Conservation (phyloP, 768 basidiomycete genomes). For the Candolleomyces aberdarensis region DNA sequence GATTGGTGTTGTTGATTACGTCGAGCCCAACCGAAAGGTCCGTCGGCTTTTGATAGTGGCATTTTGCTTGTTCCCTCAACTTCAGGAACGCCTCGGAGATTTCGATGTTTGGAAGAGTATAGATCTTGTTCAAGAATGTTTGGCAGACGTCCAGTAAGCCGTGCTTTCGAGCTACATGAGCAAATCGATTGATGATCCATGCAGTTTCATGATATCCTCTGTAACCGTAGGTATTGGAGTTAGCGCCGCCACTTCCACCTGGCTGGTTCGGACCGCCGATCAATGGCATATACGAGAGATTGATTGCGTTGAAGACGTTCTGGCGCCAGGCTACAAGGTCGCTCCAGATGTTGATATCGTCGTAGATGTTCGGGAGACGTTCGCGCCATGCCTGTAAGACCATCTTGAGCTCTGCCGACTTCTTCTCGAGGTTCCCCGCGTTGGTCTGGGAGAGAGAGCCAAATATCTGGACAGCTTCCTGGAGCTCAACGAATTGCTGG, state of each 20-base stretch:
- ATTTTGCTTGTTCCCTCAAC: slow-evolving; percentile 95
- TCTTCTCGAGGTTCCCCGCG: slow-evolving; percentile 87
- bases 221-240: slow-evolving; percentile 82
- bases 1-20: slow-evolving; percentile 98
- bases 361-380: slow-evolving; percentile 90
- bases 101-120: slow-evolving; percentile 98
- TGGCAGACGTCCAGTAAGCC: slow-evolving; percentile 95
- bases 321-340: slow-evolving; percentile 99
- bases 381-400: slow-evolving; percentile 97
- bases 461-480: slow-evolving; percentile 94
- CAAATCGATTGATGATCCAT: slow-evolving; percentile 99
- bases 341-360: slow-evolving; percentile 98
- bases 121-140: slow-evolving; percentile 93
- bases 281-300: slow-evolving; percentile 92
- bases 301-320: slow-evolving; percentile 97
- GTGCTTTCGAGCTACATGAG: slow-evolving; percentile 97
- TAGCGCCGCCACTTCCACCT: slow-evolving; percentile 46
- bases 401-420: slow-evolving; percentile 93
- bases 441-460: slow-evolving; percentile 84
- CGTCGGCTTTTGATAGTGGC: slow-evolving; percentile 93
- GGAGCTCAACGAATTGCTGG: slow-evolving; percentile 97
- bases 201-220: slow-evolving; percentile 98
- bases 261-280: slow-evolving; percentile 56
- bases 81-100: slow-evolving; percentile 99
- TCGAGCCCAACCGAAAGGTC: slow-evolving; percentile 94